Evolutionary conservation across 2,329 filamentous ascomycete genomes (phyloP).

Genomic region (Grosmannia huntii): DNA sequence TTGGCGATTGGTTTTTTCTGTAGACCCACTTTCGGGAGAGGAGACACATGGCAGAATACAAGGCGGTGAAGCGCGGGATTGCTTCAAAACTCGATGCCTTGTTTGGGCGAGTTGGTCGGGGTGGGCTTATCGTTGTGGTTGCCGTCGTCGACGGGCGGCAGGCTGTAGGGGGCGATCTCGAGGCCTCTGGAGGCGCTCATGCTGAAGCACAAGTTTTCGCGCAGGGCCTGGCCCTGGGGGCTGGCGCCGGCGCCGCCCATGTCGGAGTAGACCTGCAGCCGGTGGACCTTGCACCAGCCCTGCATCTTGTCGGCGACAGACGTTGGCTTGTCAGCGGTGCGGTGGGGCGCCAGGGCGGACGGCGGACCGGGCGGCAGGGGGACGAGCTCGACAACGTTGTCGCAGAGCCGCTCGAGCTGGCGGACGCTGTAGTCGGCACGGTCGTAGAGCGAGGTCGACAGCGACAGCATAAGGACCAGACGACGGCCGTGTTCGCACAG

Average conservation of each 20-base stretch:
- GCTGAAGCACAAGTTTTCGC: slow-evolving; percentile 83
- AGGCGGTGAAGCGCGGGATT: slow-evolving; percentile 9
- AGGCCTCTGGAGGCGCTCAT: slow-evolving; percentile 70
- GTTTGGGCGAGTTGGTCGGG: slow-evolving; percentile 30
- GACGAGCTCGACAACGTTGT: slow-evolving; percentile 64
- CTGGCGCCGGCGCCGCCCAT: slow-evolving; percentile 72
- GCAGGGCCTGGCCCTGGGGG: slow-evolving; percentile 50
- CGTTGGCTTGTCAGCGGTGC: slow-evolving; percentile 15
- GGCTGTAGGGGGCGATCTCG: slow-evolving; percentile 73
- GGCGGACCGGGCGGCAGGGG: slow-evolving; percentile 43
- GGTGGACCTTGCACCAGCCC: slow-evolving; percentile 73
- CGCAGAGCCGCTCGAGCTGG: slow-evolving; percentile 75
- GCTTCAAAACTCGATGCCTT: slow-evolving; percentile 60
- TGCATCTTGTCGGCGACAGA: slow-evolving; percentile 59
- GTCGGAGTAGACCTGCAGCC: slow-evolving; percentile 74
- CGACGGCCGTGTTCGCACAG: slow-evolving; percentile 53
- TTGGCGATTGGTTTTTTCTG: not conserved
- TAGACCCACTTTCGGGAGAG: not conserved
- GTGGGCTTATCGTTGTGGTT: slow-evolving; percentile 26
- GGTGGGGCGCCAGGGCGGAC: slow-evolving; percentile 31
- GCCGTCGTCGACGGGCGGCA: slow-evolving; percentile 77
- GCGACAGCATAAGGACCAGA: slow-evolving; percentile 59
- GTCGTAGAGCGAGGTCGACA: slow-evolving; percentile 71
- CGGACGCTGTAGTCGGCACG: slow-evolving; percentile 62
- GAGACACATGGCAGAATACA: not conserved